Evolutionary conservation across 1,284 basidiomycete species (phyloP), one percentile per base, ranked within the genome.

Genomic region (Tilletia setariae): DNA sequence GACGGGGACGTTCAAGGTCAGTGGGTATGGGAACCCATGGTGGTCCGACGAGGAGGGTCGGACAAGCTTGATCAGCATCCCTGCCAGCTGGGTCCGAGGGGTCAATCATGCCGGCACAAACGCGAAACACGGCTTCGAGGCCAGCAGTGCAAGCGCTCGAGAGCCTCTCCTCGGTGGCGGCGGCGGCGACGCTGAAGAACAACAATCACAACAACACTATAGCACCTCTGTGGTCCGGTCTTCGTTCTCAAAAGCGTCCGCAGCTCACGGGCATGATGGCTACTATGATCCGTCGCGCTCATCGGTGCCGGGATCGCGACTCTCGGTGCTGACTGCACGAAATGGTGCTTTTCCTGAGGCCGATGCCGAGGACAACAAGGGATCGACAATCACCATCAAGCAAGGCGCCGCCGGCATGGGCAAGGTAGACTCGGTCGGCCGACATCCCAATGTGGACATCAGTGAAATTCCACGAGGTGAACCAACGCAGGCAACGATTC

Each of bases 1-100:
- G 35, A 40, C 35, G 35, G 35, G 35, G 35, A 67, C 78, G 7
- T 74, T 77, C 74, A 79, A 79, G 68, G 76, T 76, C 40, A 53
- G 76, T 15, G 78, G 78, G 30, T 74, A 79, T 64, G 78, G 78
- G 49, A 79, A 79, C 59, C 78, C 78, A 1, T 79, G 78, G 78
- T 79, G 77, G 78, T 73, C 71, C 66, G 76, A 79, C 25, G 56
- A 61, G 30, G 76, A 77, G 25, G 65, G 66, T 4, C 30, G 70
- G 15, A 70, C 71, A 1, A 68, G 66, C 30, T 66, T 78, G 32
- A 74, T 76, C 9, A 78, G 77, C 66, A 73, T 78, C 68, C 73
- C 69, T 32, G 67, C 67, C 35, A 74, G 72, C 66, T 77, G 76
- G 76, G 66, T 74, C n/a, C 65, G 21, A n/a, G 23, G 35, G 2